These are phyloP conservation scores for Chaetomiaceae sp. DNA, from an alignment of 2,329 filamentous ascomycete species.

Conservation along the genomic window DNA sequence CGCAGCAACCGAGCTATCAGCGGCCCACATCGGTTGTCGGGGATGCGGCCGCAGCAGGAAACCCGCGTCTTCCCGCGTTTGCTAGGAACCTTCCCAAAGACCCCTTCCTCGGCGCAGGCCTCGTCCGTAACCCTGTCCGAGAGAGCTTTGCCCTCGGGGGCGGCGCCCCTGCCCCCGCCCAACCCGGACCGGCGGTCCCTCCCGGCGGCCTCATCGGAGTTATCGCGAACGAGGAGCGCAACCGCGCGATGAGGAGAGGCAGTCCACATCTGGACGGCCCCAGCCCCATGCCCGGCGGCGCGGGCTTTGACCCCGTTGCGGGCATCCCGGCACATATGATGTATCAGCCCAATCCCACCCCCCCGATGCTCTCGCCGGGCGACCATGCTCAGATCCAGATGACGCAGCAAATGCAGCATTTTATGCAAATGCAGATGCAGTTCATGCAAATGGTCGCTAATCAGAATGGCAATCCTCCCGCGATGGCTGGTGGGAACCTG, in stretches of 20 bases:
- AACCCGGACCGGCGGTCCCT: conserved; percentile 42
- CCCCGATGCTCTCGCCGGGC: conserved; percentile 47
- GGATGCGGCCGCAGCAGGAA: conserved; percentile 40
- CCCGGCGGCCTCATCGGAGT: conserved; percentile 81
- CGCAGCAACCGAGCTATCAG: conserved; percentile 41
- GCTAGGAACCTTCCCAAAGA: conserved; percentile 77
- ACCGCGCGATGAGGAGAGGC: conserved; percentile 70
- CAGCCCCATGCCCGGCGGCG: conserved; percentile 34
- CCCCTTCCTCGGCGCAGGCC: conserved; percentile 74
- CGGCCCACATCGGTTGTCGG: conserved; percentile 55
- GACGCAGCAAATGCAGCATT: conserved; percentile 77
- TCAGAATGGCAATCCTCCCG: conserved; percentile 30
- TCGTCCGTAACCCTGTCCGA: conserved; percentile 66
- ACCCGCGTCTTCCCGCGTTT: conserved; percentile 67
- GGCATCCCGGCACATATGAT: conserved; percentile 49
- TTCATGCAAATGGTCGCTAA: conserved; percentile 78
- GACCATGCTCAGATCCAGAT: conserved; percentile 76
- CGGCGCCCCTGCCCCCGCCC: conserved; percentile 39
- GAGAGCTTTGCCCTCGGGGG: conserved; percentile 70
- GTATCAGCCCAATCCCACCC: conserved; percentile 35
- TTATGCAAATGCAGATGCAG: conserved; percentile 94
- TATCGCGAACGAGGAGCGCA: conserved; percentile 79
- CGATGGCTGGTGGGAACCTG: conserved; percentile 26
- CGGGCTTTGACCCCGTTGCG: conserved; percentile 44
- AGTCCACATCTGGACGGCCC: conserved; percentile 63